Base-by-base conservation (phyloP, 371 early-diverging fungal species). In the Apophysomyces elegans region DNA sequence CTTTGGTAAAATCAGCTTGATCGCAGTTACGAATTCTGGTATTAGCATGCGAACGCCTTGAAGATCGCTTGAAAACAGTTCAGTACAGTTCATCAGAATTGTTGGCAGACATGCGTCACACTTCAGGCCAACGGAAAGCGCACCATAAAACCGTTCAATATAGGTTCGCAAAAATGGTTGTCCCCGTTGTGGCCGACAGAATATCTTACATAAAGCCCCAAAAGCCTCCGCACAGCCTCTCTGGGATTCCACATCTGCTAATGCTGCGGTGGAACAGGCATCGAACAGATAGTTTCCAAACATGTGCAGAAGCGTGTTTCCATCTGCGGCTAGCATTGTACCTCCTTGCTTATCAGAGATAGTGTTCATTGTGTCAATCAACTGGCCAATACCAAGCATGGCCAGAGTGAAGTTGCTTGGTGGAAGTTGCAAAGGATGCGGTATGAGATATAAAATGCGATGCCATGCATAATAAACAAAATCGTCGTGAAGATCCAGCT, bases 211-310 rank as follows among this genome's bases (percentile, higher is more conserved):
- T 0, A 94, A 72, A 7, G 86, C 86, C 0, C 87, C 90, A 73
- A 86, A 80, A 1, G 94, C 90, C 39, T 86, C 86, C 1, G 92
- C 86, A 61, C 87, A 86, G 1, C 93, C 93, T 7, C 84, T 79
- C 57, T 89, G 72, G 50, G 71, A 70, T 21, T 79, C 77, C 0
- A 50, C 43, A 36, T 76, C 70, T 18, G 47, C 65, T n/a, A 67
- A 41, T 7, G 74, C 61, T 5, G 79, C 70, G 11, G 73, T 68
- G 0, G 82, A 68, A 14, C 80, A 72, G 0, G 89, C 91, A 57
- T 91, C 90, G 79, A 93, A 93, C 5, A 94, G 79, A 81, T 87
- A 92, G 1, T 79, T 72, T 2, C 92, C 92, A 83, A 92, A 92
- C 88, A 94, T 91, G 62, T 88, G 77, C 43, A 94, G 75, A 0